Percentiles rank a stretch among this genome's conserved stretches.
These are phyloP conservation scores for Escovopsis sp. DNA, from an alignment of 2,329 filamentous ascomycete species.

Conservation along the genomic window DNA sequence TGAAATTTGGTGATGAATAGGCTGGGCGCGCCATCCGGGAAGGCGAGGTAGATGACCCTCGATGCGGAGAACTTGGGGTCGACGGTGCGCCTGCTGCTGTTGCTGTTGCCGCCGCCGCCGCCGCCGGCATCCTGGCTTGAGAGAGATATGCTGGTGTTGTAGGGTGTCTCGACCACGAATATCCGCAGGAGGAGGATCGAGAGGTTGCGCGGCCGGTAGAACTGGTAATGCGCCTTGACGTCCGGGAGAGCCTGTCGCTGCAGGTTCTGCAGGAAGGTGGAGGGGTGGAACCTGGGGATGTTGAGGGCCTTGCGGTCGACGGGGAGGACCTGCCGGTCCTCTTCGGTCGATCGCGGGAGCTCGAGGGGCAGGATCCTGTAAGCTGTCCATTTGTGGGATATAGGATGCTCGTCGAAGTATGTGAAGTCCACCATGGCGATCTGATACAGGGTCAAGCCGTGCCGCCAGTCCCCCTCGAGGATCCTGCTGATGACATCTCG, in stretches of 20 bases:
- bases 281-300: constrained; percentile 62
- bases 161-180: constrained; percentile 67
- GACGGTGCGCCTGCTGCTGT: constrained; percentile 1
- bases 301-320: constrained; percentile 30
- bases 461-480: constrained; percentile 52
- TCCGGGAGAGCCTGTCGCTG: constrained; percentile 61
- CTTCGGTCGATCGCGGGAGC: constrained; percentile 23
- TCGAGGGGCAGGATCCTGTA: constrained; percentile 41
- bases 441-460: constrained; percentile 49
- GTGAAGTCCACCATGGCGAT: constrained; percentile 54
- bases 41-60: constrained; percentile 63
- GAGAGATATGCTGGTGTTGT: constrained; percentile 44
- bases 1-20: constrained; percentile 49
- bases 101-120: too few species aligned
- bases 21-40: constrained; percentile 65
- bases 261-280: constrained; percentile 63
- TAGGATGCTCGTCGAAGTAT: constrained; percentile 49
- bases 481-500: constrained; percentile 49
- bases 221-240: constrained; percentile 70
- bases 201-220: constrained; percentile 54
- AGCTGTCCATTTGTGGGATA: constrained; percentile 48
- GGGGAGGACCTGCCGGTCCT: constrained; percentile 14
- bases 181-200: constrained; percentile 63
- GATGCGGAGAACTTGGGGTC: constrained; percentile 43
- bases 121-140: constrained; percentile 16